Base-by-base conservation (phyloP, 1,284 basidiomycete species). In the Nidula niveotomentosa region DNA sequence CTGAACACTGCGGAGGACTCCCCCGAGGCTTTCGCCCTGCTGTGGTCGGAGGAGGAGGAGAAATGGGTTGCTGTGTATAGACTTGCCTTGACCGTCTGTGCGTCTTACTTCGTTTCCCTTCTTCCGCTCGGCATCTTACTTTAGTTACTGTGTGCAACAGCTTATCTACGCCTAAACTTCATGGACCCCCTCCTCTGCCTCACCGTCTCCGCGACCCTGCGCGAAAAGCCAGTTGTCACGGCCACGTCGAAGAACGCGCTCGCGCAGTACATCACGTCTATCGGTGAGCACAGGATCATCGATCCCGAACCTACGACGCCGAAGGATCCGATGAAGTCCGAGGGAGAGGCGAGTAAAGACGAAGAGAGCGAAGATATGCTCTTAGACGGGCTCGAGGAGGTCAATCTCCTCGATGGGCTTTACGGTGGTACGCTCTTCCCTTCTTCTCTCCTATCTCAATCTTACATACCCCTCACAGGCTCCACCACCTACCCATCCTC, bases 1-100 rank as follows among this genome's bases (percentile, higher is more conserved):
- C 82, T 84, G 54, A 76, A 74, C 52, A 61, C 68, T 2, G 65
- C 76, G 6, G 75, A 77, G 23, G 72, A 76, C 51, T 73, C 74
- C 15, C 69, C 68, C 49, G 88, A 90, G 55, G 76, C 71, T 13
- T 91, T 91, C 62, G 69, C 77, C 1, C 72, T 92, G 35, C 62
- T 91, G 4, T 87, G 85, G 80, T 85, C 83, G 6, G 75, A 79
- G 44, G 67, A 68, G 8, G 78, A 84, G 52, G 68, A 78, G 37
- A 70, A 74, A 10, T 96, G 92, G 93, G 70, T 89, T 17, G 90
- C 88, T 1, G 73, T 93, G 1, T 95, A 92, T 72, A 79, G 78
- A 56, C 78, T 94, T 56, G 79, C 84, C 35, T 71, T 94, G 34
- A 83, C 86, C 44, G 84, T 95, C 47, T 85, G 93, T 94, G 65